phyloP scores from a whole-genome alignment of 441 rosid species.

The Eutrema salsugineum region DNA sequence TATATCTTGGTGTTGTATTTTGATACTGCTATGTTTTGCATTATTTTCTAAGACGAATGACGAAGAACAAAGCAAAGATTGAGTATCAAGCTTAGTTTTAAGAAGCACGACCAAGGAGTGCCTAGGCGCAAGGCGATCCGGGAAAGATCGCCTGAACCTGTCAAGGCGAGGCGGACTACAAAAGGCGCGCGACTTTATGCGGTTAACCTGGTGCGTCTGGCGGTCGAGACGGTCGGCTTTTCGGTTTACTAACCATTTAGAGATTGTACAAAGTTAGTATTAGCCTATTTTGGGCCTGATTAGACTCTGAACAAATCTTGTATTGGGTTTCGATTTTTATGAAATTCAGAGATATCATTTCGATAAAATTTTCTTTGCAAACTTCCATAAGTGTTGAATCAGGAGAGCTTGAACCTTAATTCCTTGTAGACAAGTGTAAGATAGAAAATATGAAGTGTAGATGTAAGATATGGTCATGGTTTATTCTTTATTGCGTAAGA shows the following conservation, averaged over 20 bases:
- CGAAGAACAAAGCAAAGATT: neutral
- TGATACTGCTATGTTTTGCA: conserved; percentile 1
- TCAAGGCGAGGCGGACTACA: too few species aligned
- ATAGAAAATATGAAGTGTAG: neutral
- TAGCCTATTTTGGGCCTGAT: neutral
- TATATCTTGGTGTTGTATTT: conserved; percentile 4
- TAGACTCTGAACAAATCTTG: conserved; percentile 5
- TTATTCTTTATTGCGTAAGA: conserved; percentile 1
- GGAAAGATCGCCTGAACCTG: too few species aligned
- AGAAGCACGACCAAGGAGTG: too few species aligned
- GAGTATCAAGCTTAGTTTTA: conserved; percentile 20
- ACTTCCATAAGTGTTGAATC: neutral
- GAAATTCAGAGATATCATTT: neutral
- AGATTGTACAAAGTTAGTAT: conserved; percentile 2
- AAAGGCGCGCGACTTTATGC: too few species aligned
- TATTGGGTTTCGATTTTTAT: neutral
- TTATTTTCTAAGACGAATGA: conserved; percentile 14
- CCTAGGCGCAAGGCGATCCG: too few species aligned
- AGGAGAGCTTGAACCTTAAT: neutral
- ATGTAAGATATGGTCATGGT: neutral
- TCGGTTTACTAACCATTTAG: conserved; percentile 2
- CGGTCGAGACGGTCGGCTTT: too few species aligned
- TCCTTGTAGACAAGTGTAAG: neutral
- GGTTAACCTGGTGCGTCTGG: too few species aligned
- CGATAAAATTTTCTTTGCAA: neutral